A percentile compares a stretch with the other conserved stretches of the same genome.
Conservation (phyloP, 768 basidiomycete genomes). For the Leccinum pellstonianum region DNA sequence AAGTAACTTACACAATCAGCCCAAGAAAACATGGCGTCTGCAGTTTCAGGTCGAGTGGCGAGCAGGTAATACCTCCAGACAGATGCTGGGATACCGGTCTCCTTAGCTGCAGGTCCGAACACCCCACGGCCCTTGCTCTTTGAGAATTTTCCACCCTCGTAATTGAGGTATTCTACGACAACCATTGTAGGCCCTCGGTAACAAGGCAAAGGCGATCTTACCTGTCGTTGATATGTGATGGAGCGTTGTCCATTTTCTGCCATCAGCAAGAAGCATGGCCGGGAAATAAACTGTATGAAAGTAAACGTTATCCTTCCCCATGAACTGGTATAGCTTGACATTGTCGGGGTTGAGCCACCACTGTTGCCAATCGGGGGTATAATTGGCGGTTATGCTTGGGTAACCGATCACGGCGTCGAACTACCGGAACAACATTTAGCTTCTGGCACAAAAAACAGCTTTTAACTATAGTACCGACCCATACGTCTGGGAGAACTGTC, state of each 20-base stretch:
- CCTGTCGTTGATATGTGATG: conserved; percentile 96
- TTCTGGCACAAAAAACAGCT: neutral
- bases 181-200: neutral
- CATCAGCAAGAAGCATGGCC: conserved; percentile 84
- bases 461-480: conserved; percentile 55
- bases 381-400: conserved; percentile 93
- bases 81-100: conserved; percentile 89
- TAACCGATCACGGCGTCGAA: conserved; percentile 98
- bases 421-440: conserved; percentile 40
- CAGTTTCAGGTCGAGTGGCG: conserved; percentile 88
- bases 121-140: conserved; percentile 97
- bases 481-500: conserved; percentile 63
- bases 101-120: conserved; percentile 91
- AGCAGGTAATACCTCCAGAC: conserved; percentile 98
- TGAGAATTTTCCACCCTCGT: conserved; percentile 98
- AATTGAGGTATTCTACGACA: conserved; percentile 86
- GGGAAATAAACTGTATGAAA: conserved; percentile 98
- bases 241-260: conserved; percentile 88
- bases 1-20: conserved; percentile 70
- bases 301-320: conserved; percentile 99
- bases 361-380: conserved; percentile 90
- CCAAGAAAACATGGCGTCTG: conserved; percentile 97
- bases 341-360: conserved; percentile 97
- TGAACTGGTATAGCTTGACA: conserved; percentile 94
- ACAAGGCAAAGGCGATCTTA: conserved; percentile 32